A percentile compares a stretch with the other conserved stretches of the same genome.
These are phyloP conservation scores for Ramaria rubella DNA, from an alignment of 768 basidiomycete species.

Conservation along the genomic window DNA sequence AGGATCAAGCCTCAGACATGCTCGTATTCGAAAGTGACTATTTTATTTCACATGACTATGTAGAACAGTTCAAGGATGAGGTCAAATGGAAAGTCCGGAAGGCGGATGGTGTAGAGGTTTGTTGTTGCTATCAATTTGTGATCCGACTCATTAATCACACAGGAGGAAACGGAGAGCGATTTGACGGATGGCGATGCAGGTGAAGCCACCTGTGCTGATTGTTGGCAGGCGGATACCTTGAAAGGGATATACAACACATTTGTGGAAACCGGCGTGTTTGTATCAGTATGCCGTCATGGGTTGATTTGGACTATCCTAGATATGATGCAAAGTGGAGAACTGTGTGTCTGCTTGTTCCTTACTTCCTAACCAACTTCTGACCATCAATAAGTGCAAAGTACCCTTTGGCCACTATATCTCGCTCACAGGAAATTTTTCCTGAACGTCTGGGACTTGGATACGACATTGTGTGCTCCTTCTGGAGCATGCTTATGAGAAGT, in stretches of 20 bases:
- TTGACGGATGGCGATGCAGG: not conserved
- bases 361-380: too few species aligned
- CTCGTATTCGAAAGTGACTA: too few species aligned
- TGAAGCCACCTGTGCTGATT: not conserved
- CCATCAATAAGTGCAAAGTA: conserved; percentile 19
- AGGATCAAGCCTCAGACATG: conserved; percentile 18
- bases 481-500: conserved; percentile 17
- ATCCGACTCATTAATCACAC: not conserved
- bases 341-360: too few species aligned
- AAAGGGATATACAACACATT: conserved; percentile 23
- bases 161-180: not conserved
- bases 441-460: conserved; percentile 16
- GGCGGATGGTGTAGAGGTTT: not conserved
- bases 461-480: too few species aligned
- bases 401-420: conserved; percentile 12
- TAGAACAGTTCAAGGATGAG: not conserved
- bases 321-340: conserved; percentile 25
- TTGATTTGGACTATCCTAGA: too few species aligned
- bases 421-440: conserved; percentile 11
- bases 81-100: not conserved
- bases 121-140: not conserved
- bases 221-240: not conserved
- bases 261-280: conserved; percentile 33
- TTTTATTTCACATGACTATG: too few species aligned
- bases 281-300: too few species aligned